These are phyloP conservation scores for Geotrichum macrosporum DNA, from an alignment of 1,139 yeast genomes.

Conservation along the genomic window DNA sequence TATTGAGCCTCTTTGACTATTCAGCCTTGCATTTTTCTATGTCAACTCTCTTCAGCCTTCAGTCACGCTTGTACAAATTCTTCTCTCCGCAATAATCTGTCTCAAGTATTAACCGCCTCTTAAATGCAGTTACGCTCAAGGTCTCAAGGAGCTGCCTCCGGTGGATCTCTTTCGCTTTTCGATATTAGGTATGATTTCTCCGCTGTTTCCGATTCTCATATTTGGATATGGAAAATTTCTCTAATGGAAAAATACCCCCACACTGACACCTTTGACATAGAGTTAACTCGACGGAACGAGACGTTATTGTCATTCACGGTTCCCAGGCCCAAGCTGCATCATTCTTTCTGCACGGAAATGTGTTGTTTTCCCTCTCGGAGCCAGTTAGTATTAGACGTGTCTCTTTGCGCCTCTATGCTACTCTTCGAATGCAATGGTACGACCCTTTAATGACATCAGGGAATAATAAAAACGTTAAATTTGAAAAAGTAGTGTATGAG, in stretches of 20 bases:
- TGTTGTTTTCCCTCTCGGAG: slow-evolving; percentile 73
- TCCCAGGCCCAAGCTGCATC: slow-evolving; percentile 72
- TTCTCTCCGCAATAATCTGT: no score
- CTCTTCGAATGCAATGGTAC: slow-evolving; percentile 49
- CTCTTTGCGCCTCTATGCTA: slow-evolving; percentile 60
- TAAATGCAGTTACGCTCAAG: no score
- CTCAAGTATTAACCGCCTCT: no score
- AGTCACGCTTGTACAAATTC: no score
- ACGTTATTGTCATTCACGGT: slow-evolving; percentile 80
- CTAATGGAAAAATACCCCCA: not conserved
- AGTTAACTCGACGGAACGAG: slow-evolving; percentile 64
- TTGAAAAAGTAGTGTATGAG: slow-evolving; percentile 67
- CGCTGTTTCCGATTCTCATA: not conserved
- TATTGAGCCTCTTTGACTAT: no score
- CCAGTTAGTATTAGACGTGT: slow-evolving; percentile 66
- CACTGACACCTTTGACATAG: slow-evolving; percentile 6
- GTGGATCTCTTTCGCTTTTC: slow-evolving; percentile 12
- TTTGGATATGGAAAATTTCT: no score
- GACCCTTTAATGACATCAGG: slow-evolving; percentile 36
- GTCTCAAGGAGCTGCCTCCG: no score
- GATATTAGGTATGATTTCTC: slow-evolving; percentile 17
- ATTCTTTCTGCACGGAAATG: slow-evolving; percentile 70
- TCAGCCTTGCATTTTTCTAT: no score
- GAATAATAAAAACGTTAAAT: slow-evolving; percentile 50
- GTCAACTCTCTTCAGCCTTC: no score